Percentiles rank a stretch among this genome's conserved stretches.
Evolutionary conservation across 2,329 filamentous ascomycete genomes (phyloP).

Genomic region (Truncatella angustata): DNA sequence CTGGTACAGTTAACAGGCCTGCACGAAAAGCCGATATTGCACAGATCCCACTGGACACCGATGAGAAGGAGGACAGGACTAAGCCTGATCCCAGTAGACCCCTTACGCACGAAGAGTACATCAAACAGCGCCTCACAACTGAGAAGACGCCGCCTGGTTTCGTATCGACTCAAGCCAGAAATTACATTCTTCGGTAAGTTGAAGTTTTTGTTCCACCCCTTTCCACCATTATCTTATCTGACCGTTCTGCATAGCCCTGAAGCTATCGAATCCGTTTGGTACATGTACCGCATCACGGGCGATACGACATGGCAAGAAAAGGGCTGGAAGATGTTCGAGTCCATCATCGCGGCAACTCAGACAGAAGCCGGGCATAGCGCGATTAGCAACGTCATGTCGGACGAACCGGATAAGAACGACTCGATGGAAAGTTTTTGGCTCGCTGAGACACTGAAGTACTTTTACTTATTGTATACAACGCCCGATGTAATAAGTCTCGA

Average conservation of each 20-base stretch:
- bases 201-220: conserved; percentile 23
- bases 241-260: conserved; percentile 58
- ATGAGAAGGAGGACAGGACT: conserved; percentile 18
- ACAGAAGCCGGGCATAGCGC: conserved; percentile 69
- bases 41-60: conserved; percentile 26
- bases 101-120: conserved; percentile 52
- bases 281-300: conserved; percentile 87
- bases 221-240: conserved; percentile 18
- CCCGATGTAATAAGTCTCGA: conserved; percentile 64
- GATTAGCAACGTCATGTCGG: conserved; percentile 58
- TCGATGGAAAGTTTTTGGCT: conserved; percentile 89
- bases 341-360: conserved; percentile 64
- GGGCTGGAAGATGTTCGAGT: conserved; percentile 82
- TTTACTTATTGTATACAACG: conserved; percentile 71
- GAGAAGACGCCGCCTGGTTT: conserved; percentile 52
- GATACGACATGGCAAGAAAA: conserved; percentile 73
- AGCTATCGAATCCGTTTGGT: conserved; percentile 84
- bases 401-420: conserved; percentile 47
- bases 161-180: conserved; percentile 38
- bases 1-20: conserved; percentile 6
- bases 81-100: conserved; percentile 38
- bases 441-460: conserved; percentile 90
- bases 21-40: conserved; percentile 16
- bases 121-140: conserved; percentile 41
- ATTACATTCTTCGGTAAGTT: conserved; percentile 63